phyloP scores from a whole-genome alignment of 495 filamentous ascomycete species.

The Xylaria palmicola region DNA sequence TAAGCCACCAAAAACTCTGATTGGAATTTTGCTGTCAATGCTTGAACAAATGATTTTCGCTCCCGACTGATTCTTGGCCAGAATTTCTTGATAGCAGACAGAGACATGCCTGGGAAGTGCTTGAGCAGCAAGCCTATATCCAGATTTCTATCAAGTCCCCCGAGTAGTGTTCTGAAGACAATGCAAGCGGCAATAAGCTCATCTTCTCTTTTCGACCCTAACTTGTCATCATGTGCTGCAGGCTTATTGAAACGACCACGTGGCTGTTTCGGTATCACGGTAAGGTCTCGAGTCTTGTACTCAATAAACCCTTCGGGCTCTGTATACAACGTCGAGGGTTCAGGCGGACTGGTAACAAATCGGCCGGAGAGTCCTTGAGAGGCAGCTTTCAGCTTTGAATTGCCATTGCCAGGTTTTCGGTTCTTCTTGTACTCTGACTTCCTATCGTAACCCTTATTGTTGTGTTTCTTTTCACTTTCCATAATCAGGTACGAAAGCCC shows the following conservation, averaged over 20 bases:
- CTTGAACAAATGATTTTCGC: constrained; percentile 60
- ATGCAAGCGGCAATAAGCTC: constrained; percentile 67
- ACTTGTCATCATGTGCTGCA: constrained; percentile 26
- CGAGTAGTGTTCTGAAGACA: constrained; percentile 69
- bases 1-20: constrained; percentile 75
- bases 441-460: background rate
- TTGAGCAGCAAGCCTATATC: constrained; percentile 73
- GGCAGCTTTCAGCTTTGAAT: background rate
- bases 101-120: constrained; percentile 62
- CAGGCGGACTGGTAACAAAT: background rate
- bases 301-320: constrained; percentile 32
- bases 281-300: constrained; percentile 40
- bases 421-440: background rate
- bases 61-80: constrained; percentile 60
- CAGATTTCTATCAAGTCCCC: constrained; percentile 65
- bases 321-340: background rate
- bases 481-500: constrained; percentile 12
- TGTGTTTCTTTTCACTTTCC: background rate
- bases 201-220: constrained; percentile 42
- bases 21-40: constrained; percentile 75
- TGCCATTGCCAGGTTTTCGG: background rate
- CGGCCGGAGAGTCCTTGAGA: background rate
- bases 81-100: constrained; percentile 55
- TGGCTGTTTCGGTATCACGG: constrained; percentile 34
- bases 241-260: constrained; percentile 38